A percentile compares a stretch with the other conserved stretches of the same genome.
phyloP scores from a whole-genome alignment of 192 early-diverging fungal species.

The Coemansia sp. region DNA sequence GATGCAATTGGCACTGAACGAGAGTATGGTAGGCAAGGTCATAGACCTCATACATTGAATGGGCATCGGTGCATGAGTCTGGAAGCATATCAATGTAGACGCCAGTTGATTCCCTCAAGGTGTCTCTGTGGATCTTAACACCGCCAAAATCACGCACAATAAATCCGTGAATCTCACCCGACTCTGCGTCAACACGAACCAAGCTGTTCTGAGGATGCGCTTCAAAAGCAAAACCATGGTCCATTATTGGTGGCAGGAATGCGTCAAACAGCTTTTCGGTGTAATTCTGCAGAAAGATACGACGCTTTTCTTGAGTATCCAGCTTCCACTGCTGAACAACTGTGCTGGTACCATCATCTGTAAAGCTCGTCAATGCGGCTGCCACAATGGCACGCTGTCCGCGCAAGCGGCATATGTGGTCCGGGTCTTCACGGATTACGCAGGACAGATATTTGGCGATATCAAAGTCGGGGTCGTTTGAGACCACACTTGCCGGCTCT shows the following conservation, averaged over 20 bases:
- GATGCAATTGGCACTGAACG: slow-evolving; percentile 61
- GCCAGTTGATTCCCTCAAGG: slow-evolving; percentile 52
- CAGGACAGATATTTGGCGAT: slow-evolving; percentile 65
- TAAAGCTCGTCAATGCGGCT: slow-evolving; percentile 58
- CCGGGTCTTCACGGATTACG: slow-evolving; percentile 58
- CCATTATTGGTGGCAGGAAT: slow-evolving; percentile 60
- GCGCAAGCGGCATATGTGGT: slow-evolving; percentile 34
- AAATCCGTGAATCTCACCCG: slow-evolving; percentile 60
- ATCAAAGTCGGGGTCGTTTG: slow-evolving; percentile 56
- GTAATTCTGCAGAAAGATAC: slow-evolving; percentile 55
- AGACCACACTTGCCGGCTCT: slow-evolving; percentile 59
- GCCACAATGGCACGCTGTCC: slow-evolving; percentile 58
- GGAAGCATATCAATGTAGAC: slow-evolving; percentile 57
- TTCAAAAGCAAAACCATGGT: slow-evolving; percentile 69
- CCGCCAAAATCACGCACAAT: slow-evolving; percentile 72
- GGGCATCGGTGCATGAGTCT: slow-evolving; percentile 59
- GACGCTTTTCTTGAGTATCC: slow-evolving; percentile 44
- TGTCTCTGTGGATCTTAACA: slow-evolving; percentile 61
- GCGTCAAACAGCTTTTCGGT: slow-evolving; percentile 56
- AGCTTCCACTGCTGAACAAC: slow-evolving; percentile 55
- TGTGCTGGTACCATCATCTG: slow-evolving; percentile 38
- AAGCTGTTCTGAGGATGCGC: slow-evolving; percentile 66
- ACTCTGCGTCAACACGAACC: slow-evolving; percentile 55
- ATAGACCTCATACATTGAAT: slow-evolving; percentile 54
- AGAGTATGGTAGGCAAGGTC: slow-evolving; percentile 65